Evolutionary conservation across 257 asterid genomes (phyloP), one percentile per base, ranked within the genome.

Genomic region (Primulina eburnea): DNA sequence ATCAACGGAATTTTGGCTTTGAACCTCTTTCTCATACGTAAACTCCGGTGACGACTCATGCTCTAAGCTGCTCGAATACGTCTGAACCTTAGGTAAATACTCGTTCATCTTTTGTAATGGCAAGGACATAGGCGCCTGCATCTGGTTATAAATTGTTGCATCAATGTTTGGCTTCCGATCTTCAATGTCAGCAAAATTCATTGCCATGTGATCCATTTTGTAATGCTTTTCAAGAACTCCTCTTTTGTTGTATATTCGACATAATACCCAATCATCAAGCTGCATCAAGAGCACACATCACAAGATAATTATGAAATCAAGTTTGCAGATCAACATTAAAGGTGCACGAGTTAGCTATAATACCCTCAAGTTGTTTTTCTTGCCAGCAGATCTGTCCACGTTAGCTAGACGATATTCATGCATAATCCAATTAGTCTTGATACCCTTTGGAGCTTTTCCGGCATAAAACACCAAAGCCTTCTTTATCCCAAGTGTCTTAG

Each of bases 201-300:
- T 21, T 28, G 63, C 29, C 64, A 67, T 62, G 17, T 67, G 65
- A 50, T 70, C 76, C 50, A 33, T 65, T 28, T 6, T 67, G 68
- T 67, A 21, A 47, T 79, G 30, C 68, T 61, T 83, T 65, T 83
- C 88, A 29, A 80, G 72, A 10, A 72, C 71, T 17, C 88, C 88
- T 29, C 78, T 83, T 60, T 83, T 83, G 82, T 83, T 83, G 80
- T 83, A 80, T 56, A 83, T 76, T 7, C 88, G 85, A 63, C 88
- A 83, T 4, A 83, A 35, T 18, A 83, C 88, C 88, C 88, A 83
- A 57, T 83, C 88, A 57, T 83, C 88, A 47, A 83, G 85, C 83
- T 82, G 84, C 71, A 71, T 62, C 50, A 62, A 30, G 32, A 7
- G 28, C 6, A 58, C 34, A 53, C 7, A 14, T 24, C 24, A 24